Base-by-base conservation (phyloP, 1,139 yeast species). In the Suhomyces guaymorum region DNA sequence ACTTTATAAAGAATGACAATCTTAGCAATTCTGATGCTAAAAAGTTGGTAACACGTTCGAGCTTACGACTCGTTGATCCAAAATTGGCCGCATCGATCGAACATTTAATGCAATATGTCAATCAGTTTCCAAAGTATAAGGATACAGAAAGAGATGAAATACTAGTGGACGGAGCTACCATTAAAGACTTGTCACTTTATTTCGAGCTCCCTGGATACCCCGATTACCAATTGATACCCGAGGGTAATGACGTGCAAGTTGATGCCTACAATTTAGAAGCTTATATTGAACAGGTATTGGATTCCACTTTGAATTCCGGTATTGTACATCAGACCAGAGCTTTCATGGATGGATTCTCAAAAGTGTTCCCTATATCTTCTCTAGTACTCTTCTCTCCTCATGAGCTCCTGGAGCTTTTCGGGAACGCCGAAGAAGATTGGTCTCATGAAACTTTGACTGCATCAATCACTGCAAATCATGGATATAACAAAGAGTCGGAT, bases 341-440 rank as follows among this genome's bases (percentile, higher is more conserved):
- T 4, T 90, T 92, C 58, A 74, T 79, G 54, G 74, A 74, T 11
- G 98, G 98, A 0, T 90, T 92, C 51, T 79, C 94, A 0, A 75
- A 75, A 39, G 95, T 89, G 1, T 85, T 92, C 59, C 96, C 97
- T 0, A 81, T 82, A 43, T 67, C 73, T 12, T 82, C 95, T 0
- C 65, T 92, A 51, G 59, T 75, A 10, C 75, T 89, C 2, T 84
- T 92, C 47, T 73, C 87, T 1, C 79, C 95, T 0, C 73, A 67
- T 14, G 98, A 92, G 54, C 66, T 89, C 29, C 78, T 75, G 2
- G 75, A 74, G 27, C 56, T 92, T 33, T 80, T 87, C 49, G 73
- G 73, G 5, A 80, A 77, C 42, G 78, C 79, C 2, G 81, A 81
- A 33, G 97, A 89, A 52, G 97, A 92, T 52, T 92, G 98, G 97